Conservation (phyloP, 2,329 filamentous ascomycete genomes). For the Botrytis fabae region DNA sequence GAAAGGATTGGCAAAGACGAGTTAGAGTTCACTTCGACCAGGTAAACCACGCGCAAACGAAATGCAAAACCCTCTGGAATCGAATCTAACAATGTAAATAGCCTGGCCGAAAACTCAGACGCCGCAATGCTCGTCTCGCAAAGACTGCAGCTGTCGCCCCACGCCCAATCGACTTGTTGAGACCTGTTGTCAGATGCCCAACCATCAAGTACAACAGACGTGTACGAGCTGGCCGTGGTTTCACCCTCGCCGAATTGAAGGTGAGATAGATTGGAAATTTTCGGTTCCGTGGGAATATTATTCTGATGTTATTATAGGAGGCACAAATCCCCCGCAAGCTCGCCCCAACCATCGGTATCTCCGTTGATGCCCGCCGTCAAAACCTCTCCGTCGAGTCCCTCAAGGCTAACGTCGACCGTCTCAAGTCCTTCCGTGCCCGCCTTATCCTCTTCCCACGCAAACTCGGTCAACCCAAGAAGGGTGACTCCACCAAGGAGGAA, state of each 20-base stretch:
- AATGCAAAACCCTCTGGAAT: constrained; percentile 35
- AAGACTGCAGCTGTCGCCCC: constrained; percentile 96
- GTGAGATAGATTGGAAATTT: constrained; percentile 52
- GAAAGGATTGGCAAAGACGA: constrained; percentile 99
- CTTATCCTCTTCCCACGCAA: constrained; percentile 98
- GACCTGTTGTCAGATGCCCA: constrained; percentile 95
- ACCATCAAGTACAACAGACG: constrained; percentile 99
- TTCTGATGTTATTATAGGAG: constrained; percentile 62
- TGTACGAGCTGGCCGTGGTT: constrained; percentile 93
- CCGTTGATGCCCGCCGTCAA: constrained; percentile 93
- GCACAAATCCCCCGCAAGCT: constrained; percentile 93
- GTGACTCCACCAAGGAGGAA: constrained; percentile 81
- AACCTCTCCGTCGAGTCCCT: constrained; percentile 97
- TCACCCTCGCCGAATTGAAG: constrained; percentile 97
- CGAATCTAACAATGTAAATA: constrained; percentile 47
- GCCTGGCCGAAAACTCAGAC: constrained; percentile 94
- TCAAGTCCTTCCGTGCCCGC: constrained; percentile 95
- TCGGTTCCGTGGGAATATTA: constrained; percentile 16
- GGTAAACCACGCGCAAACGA: constrained; percentile 58
- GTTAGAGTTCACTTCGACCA: constrained; percentile 99
- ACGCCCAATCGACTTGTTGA: constrained; percentile 94
- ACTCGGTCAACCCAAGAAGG: constrained; percentile 89
- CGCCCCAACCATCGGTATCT: constrained; percentile 93
- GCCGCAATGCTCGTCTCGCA: constrained; percentile 84
- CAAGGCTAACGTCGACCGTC: constrained; percentile 90